Percentiles rank a stretch among this genome's conserved stretches.
Conservation (phyloP, 169 alveolate genomes). For the Ichthyophthirius multifiliis region DNA sequence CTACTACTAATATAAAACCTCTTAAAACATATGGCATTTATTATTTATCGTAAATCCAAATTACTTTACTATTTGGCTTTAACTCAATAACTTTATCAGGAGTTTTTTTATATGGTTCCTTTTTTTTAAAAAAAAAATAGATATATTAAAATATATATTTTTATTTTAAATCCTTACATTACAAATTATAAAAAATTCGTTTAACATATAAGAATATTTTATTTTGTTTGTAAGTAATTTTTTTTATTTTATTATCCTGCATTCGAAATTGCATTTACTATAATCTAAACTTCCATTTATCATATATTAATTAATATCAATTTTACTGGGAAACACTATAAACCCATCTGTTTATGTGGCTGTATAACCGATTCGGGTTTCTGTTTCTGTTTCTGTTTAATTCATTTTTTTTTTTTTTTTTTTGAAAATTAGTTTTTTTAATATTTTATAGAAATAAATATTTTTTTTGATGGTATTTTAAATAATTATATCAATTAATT, state of each 20-base stretch:
- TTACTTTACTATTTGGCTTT: slow-evolving; percentile 1
- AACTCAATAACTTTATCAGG: slow-evolving; percentile 8
- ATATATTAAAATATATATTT: too few species aligned
- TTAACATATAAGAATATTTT: background rate
- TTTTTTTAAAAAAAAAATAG: too few species aligned
- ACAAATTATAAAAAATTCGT: slow-evolving; percentile 1
- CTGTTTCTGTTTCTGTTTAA: too few species aligned
- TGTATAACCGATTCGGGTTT: too few species aligned
- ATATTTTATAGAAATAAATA: too few species aligned
- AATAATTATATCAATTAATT: too few species aligned
- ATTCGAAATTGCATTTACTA: background rate
- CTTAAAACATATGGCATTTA: background rate
- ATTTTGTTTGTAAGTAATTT: background rate
- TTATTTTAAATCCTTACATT: too few species aligned
- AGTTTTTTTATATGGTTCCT: slow-evolving; percentile 5
- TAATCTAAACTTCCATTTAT: slow-evolving; percentile 4
- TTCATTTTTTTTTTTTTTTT: too few species aligned
- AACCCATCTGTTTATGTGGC: background rate
- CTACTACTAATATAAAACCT: background rate
- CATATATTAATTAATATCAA: background rate
- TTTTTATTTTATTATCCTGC: background rate
- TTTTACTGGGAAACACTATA: background rate
- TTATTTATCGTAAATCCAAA: background rate
- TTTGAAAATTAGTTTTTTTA: too few species aligned
- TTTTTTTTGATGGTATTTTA: too few species aligned